Evolutionary conservation across 345 rosid genomes (phyloP), one percentile per base, ranked within the genome.

Genomic region (Murraya koenigii): DNA sequence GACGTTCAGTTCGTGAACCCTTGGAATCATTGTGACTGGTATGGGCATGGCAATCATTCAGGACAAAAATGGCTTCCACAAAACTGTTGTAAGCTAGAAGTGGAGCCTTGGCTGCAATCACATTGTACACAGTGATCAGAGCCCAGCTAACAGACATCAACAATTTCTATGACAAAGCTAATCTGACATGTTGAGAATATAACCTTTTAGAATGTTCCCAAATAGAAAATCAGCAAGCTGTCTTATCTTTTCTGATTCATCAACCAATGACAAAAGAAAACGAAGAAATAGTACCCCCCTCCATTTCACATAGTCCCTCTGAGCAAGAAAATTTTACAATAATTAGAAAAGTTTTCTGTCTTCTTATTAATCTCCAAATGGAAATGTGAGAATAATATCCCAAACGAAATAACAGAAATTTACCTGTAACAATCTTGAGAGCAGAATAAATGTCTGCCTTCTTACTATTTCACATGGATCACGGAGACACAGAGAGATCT

Each of bases 221-320:
- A 95, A 92, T 66, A 94, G 94, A 66, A 89, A 95, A 80, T 92
- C 95, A 58, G 98, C 93, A 77, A 95, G 96, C 73, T 83, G 92
- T 80, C 95, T 87, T 69, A 96, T 91, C 91, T 91, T 96, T 75
- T 86, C 94, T 30, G 99, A 94, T 72, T 96, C 99, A 82, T 96
- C 98, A 41, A 93, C 99, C 71, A 95, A 92, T 13, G 97, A 88
- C 65, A 92, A 76, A 77, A 95, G 98, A 80, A 96, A 94, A 2
- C 94, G 87, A 75, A 94, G 92, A 80, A 94, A 94, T 77, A 91
- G 95, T 64, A 91, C 85, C 73, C 97, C 98, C 82, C 93, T 92
- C 99, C 99, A 94, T 88, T 96, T 94, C 67, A 96, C 98, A n/a
- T 96, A 96, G 86, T 94, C 99, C 87, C 97, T 92, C 99, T 95